Percentiles rank a stretch among this genome's conserved stretches.
Conservation (phyloP, 116 monocot species). For the Dioscorea cayenensis region DNA sequence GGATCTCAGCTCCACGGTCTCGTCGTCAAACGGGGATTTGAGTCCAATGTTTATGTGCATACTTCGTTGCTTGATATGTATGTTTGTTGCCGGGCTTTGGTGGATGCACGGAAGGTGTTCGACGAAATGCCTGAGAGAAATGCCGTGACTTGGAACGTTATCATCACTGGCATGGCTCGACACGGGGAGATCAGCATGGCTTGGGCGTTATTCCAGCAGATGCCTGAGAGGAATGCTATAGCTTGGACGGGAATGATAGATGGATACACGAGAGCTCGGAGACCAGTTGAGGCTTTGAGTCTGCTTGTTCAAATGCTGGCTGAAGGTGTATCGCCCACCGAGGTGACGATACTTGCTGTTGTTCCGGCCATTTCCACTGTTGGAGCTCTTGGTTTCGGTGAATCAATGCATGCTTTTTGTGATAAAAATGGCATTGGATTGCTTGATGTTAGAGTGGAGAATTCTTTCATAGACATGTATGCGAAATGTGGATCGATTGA, state of each 20-base stretch:
- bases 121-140: constrained; percentile 62
- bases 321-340: constrained; percentile 32
- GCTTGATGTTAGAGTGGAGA: constrained; percentile 50
- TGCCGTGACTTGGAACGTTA: constrained; percentile 58
- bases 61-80: constrained; percentile 60
- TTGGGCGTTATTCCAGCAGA: constrained; percentile 30
- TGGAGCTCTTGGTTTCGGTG: constrained; percentile 23
- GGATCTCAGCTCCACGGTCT: constrained; percentile 44
- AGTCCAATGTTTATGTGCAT: constrained; percentile 45
- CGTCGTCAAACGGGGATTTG: constrained; percentile 38
- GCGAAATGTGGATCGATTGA: constrained; percentile 55
- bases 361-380: constrained; percentile 50
- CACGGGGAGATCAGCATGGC: constrained; percentile 43
- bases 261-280: constrained; percentile 37
- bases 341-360: constrained; percentile 59
- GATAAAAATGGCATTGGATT: constrained; percentile 27
- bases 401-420: constrained; percentile 39
- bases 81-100: constrained; percentile 14
- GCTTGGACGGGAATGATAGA: constrained; percentile 87
- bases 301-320: constrained; percentile 44
- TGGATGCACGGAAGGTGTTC: constrained; percentile 35
- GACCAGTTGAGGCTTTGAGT: constrained; percentile 28
- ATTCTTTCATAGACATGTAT: constrained; percentile 79
- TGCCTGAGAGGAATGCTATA: constrained; percentile 52
- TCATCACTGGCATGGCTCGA: constrained; percentile 41